phyloP scores from a whole-genome alignment of 2,329 filamentous ascomycete genomes.

The Penicillium hesseltinei region DNA sequence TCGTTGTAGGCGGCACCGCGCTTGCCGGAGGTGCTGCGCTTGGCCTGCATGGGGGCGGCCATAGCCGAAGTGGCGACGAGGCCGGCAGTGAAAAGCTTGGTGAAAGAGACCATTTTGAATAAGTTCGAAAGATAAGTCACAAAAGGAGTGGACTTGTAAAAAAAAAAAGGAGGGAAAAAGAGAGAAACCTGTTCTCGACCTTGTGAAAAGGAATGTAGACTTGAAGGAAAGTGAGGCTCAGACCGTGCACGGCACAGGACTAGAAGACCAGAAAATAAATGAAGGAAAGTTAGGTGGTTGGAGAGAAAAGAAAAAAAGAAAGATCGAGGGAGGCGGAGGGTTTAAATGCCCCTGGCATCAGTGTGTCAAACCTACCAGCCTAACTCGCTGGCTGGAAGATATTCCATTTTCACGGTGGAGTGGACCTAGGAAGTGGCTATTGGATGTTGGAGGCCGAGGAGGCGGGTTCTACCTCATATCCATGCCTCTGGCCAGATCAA shows the following conservation, averaged over 20 bases:
- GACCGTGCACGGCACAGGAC: constrained; percentile 37
- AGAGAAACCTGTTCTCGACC: constrained; percentile 26
- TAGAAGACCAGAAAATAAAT: constrained; percentile 13
- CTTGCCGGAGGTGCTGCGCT: constrained; percentile 26
- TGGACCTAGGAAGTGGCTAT: background rate
- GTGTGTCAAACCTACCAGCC: constrained; percentile 10
- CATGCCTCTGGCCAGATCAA: background rate
- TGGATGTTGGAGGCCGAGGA: background rate
- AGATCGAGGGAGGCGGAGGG: constrained; percentile 5
- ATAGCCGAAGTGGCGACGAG: constrained; percentile 37
- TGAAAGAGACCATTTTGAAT: constrained; percentile 41
- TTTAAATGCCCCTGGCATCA: constrained; percentile 6
- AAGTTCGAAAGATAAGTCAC: constrained; percentile 1
- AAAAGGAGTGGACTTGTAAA: constrained; percentile 5
- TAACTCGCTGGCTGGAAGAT: constrained; percentile 6
- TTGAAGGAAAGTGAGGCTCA: constrained; percentile 27
- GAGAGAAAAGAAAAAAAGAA: constrained; percentile 6
- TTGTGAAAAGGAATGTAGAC: constrained; percentile 14
- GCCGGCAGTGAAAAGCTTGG: constrained; percentile 32
- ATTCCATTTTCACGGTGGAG: constrained; percentile 5
- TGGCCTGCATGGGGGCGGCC: constrained; percentile 31
- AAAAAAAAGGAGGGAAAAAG: constrained; percentile 20
- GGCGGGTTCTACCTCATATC: constrained; percentile 1
- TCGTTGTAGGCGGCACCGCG: constrained; percentile 44
- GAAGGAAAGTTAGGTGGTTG: constrained; percentile 14